phyloP scores from a whole-genome alignment of 2,329 filamentous ascomycete genomes.

The Shiraia sp. region DNA sequence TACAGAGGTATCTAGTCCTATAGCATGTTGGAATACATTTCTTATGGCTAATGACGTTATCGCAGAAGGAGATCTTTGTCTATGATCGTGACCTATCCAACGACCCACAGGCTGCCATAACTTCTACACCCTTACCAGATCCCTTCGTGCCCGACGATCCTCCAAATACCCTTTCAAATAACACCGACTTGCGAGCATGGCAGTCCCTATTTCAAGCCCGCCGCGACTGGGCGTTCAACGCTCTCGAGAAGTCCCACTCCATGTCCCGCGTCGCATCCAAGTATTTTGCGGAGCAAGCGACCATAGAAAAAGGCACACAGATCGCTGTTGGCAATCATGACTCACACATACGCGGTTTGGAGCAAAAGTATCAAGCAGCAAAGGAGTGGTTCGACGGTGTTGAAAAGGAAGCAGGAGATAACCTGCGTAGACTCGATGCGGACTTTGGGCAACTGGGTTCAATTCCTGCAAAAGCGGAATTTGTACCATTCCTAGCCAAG shows the following conservation, averaged over 20 bases:
- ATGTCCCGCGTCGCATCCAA: constrained; percentile 67
- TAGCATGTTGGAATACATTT: too few relatives aligned
- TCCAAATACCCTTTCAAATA: constrained; percentile 81
- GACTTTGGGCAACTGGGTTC: constrained; percentile 67
- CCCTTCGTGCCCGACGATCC: constrained; percentile 63
- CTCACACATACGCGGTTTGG: constrained; percentile 70
- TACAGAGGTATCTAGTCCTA: constrained; percentile 78
- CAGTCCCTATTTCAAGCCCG: constrained; percentile 81
- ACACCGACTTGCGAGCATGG: constrained; percentile 85
- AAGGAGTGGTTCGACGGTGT: constrained; percentile 72
- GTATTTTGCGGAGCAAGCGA: constrained; percentile 72
- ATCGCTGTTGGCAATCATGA: constrained; percentile 86
- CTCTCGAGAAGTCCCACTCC: constrained; percentile 69
- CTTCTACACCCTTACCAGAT: constrained; percentile 59
- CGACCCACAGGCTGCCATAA: constrained; percentile 51
- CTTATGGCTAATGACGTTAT: too few relatives aligned
- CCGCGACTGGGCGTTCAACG: constrained; percentile 73
- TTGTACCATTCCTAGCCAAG: constrained; percentile 57
- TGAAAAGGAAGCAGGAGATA: constrained; percentile 67
- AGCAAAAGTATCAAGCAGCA: constrained; percentile 71
- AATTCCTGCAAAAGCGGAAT: constrained; percentile 67
- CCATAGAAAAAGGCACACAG: constrained; percentile 78
- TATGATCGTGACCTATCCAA: constrained; percentile 72
- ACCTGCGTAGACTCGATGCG: constrained; percentile 68
- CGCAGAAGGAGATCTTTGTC: constrained; percentile 82